Percentiles rank a stretch among this genome's conserved stretches.
Conservation (phyloP, 2,329 filamentous ascomycete species). For the Alternaria triticimaculans region DNA sequence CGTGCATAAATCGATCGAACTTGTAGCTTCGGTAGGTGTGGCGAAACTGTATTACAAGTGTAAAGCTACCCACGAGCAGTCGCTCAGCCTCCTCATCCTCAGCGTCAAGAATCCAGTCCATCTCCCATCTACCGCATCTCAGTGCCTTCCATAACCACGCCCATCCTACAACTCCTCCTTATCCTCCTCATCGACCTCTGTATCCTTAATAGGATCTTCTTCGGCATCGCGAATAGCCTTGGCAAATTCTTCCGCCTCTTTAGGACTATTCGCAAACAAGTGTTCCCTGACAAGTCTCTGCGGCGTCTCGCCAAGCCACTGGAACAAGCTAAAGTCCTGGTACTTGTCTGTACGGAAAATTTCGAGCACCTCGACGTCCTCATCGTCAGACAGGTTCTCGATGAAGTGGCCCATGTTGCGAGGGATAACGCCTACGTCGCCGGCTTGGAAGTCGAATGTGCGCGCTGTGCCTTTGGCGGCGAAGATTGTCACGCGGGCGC, state of each 20-base stretch:
- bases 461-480: slow-evolving; percentile 71
- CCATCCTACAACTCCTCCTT: slow-evolving; percentile 27
- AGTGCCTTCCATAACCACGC: background rate
- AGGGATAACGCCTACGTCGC: slow-evolving; percentile 79
- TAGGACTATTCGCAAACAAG: slow-evolving; percentile 67
- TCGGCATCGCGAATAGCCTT: slow-evolving; percentile 66
- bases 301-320: slow-evolving; percentile 78
- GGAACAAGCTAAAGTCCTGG: slow-evolving; percentile 74
- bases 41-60: background rate
- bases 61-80: background rate
- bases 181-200: slow-evolving; percentile 36
- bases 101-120: background rate
- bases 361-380: slow-evolving; percentile 77
- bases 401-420: slow-evolving; percentile 81
- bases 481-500: slow-evolving; percentile 77
- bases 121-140: background rate
- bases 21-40: background rate
- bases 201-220: slow-evolving; percentile 56
- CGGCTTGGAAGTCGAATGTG: slow-evolving; percentile 77
- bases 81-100: background rate
- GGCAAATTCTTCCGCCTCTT: slow-evolving; percentile 68
- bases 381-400: slow-evolving; percentile 76
- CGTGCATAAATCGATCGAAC: background rate
- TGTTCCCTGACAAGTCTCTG: slow-evolving; percentile 70
- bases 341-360: slow-evolving; percentile 76